Percentiles rank a stretch among this genome's conserved stretches.
Conservation (phyloP, 1,284 basidiomycete species). For the Ceratobasidium sp. region DNA sequence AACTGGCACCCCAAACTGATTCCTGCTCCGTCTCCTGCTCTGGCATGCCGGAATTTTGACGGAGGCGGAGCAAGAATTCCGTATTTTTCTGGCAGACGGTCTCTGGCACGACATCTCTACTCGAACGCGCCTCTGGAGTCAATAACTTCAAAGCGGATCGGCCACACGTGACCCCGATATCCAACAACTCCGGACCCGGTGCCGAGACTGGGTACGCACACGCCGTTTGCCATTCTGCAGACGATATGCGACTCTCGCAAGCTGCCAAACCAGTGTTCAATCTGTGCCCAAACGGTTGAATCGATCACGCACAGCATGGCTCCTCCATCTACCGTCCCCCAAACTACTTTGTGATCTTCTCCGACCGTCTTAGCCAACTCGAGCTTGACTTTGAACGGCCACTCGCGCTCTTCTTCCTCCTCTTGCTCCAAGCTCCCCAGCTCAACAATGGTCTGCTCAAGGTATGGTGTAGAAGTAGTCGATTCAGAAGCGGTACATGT, state of each 20-base stretch:
- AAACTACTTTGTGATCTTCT: background rate
- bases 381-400: background rate
- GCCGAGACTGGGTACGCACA: background rate
- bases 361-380: background rate
- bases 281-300: too few relatives aligned
- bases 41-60: too few relatives aligned
- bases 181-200: background rate
- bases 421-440: background rate
- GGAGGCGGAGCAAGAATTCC: too few relatives aligned
- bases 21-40: too few relatives aligned
- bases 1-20: too few relatives aligned
- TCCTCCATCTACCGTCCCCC: constrained; percentile 11
- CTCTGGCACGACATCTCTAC: too few relatives aligned
- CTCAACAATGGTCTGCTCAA: background rate
- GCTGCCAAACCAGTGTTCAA: background rate
- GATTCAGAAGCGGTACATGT: too few relatives aligned
- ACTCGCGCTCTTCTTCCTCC: background rate
- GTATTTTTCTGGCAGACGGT: too few relatives aligned
- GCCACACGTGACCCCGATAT: background rate
- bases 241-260: background rate
- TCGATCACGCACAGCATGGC: too few relatives aligned
- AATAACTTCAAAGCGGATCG: constrained; percentile 4
- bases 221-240: constrained; percentile 18
- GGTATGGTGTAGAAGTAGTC: background rate
- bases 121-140: too few relatives aligned